phyloP scores from a whole-genome alignment of 176 grass and related monocot species.

The Carex littledalei region DNA sequence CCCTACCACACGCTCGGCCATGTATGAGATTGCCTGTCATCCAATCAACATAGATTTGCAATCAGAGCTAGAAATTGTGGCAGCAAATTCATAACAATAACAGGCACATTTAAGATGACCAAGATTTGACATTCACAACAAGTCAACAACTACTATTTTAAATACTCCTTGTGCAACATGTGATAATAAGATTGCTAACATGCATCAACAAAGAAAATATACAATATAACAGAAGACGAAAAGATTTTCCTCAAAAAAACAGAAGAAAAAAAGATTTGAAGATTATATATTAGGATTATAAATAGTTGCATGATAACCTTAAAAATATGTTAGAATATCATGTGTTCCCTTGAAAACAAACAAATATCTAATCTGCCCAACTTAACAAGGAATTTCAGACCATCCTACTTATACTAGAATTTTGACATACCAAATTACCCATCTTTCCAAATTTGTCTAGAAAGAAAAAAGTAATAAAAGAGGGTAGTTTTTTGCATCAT shows the following conservation, averaged over 20 bases:
- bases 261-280: background rate
- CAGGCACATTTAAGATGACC: background rate
- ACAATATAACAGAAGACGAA: background rate
- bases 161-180: background rate
- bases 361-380: background rate
- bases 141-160: background rate
- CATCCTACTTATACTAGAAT: background rate
- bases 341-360: background rate
- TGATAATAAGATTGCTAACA: background rate
- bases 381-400: background rate
- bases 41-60: conserved; percentile 30
- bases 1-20: conserved; percentile 86
- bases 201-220: background rate
- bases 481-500: background rate
- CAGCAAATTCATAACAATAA: conserved; percentile 3
- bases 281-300: background rate
- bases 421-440: background rate
- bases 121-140: background rate
- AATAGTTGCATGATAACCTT: background rate
- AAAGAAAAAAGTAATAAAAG: background rate
- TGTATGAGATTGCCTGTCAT: conserved; percentile 90
- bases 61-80: background rate
- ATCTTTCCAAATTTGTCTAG: background rate
- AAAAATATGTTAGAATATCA: background rate
- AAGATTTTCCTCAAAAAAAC: background rate